Evolutionary conservation across 345 rosid genomes (phyloP).

Genomic region (Salix koriyanagi): DNA sequence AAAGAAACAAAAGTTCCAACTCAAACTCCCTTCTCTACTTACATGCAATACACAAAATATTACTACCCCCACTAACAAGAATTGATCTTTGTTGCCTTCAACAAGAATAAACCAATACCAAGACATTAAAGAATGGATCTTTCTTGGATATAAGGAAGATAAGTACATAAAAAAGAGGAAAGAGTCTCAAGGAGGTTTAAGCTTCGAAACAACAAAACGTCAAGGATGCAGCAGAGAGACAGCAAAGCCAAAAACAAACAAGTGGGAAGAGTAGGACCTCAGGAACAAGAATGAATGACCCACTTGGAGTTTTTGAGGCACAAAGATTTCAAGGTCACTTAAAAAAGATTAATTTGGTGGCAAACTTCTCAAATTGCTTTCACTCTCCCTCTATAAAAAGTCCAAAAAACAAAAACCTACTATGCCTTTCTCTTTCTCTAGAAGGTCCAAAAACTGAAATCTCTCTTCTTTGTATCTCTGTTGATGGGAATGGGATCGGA

Average conservation of each 20-base stretch:
- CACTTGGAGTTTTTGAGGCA: slow-evolving; percentile 33
- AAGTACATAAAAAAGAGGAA: slow-evolving; percentile 17
- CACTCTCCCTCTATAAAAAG: not conserved
- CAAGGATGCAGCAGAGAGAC: slow-evolving; percentile 26
- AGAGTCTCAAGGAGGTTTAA: not conserved
- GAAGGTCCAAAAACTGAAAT: not conserved
- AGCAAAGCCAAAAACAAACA: slow-evolving; percentile 24
- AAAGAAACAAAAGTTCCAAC: not conserved
- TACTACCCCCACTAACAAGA: not conserved
- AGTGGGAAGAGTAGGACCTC: slow-evolving; percentile 47
- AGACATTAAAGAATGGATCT: slow-evolving; percentile 21
- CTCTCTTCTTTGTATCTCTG: slow-evolving; percentile 5
- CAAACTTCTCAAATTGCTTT: slow-evolving; percentile 23
- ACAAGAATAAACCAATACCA: slow-evolving; percentile 16
- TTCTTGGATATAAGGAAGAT: slow-evolving; percentile 10
- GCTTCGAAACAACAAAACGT: slow-evolving; percentile 9
- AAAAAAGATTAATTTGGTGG: slow-evolving; percentile 28
- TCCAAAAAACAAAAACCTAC: not conserved
- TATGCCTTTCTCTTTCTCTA: not conserved
- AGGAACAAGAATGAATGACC: slow-evolving; percentile 22
- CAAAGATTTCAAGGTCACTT: slow-evolving; percentile 39
- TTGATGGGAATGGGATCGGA: slow-evolving; percentile 2
- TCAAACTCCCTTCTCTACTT: not conserved
- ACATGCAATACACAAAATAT: slow-evolving; percentile 12
- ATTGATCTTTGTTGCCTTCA: slow-evolving; percentile 4